Conservation (phyloP, 1,139 yeast genomes). For the Lipomyces yarrowii region DNA sequence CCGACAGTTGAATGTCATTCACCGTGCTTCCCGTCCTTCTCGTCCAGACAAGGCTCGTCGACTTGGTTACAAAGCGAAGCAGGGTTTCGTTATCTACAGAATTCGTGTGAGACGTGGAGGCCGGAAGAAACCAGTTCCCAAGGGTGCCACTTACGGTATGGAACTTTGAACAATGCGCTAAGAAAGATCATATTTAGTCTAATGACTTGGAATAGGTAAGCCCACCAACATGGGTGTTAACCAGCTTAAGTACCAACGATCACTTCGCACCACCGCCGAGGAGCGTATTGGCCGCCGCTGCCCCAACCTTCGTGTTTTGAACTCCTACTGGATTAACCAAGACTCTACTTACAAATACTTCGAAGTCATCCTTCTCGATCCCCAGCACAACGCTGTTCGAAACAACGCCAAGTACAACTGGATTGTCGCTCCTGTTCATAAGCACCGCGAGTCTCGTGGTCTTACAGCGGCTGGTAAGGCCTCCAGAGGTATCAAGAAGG, state of each 20-base stretch:
- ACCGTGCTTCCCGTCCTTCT: constrained; percentile 98
- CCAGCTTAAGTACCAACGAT: constrained; percentile 99
- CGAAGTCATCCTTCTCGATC: constrained; percentile 91
- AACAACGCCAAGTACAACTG: constrained; percentile 99
- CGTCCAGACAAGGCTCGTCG: constrained; percentile 99
- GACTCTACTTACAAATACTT: constrained; percentile 99
- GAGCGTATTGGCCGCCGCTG: constrained; percentile 99
- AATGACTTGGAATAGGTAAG: constrained; percentile 64
- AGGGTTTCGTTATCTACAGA: constrained; percentile 98
- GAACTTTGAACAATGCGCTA: background rate
- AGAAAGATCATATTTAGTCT: background rate
- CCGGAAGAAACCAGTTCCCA: constrained; percentile 99
- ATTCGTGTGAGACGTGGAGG: constrained; percentile 99
- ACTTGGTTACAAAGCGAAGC: constrained; percentile 99
- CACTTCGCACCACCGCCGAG: constrained; percentile 97
- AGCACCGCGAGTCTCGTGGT: constrained; percentile 99
- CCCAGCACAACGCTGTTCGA: constrained; percentile 98
- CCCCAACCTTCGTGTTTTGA: constrained; percentile 97
- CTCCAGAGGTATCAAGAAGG: constrained; percentile 99
- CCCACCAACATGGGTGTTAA: constrained; percentile 99
- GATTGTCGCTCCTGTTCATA: constrained; percentile 99
- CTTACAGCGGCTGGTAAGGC: constrained; percentile 97
- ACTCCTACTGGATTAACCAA: constrained; percentile 99
- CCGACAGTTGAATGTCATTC: constrained; percentile 98
- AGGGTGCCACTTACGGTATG: constrained; percentile 92